phyloP scores from a whole-genome alignment of 2,329 filamentous ascomycete species.

The Thielaviopsis euricoi region DNA sequence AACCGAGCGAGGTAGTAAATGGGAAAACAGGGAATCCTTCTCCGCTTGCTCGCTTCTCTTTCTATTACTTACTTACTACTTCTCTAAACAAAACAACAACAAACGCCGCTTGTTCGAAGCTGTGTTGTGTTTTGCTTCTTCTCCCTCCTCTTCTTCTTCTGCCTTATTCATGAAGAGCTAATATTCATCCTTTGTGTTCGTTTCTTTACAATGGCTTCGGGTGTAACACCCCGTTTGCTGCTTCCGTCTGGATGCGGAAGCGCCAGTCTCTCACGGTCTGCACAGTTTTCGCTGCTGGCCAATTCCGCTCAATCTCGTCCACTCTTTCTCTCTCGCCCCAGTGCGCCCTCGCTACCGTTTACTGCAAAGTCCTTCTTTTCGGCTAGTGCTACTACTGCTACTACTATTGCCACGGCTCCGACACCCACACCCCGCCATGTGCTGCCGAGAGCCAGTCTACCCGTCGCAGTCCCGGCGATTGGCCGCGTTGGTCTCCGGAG shows the following conservation, averaged over 20 bases:
- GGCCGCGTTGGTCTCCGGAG: neutral
- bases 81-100: neutral
- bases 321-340: neutral
- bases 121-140: too few relatives aligned
- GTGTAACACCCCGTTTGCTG: constrained; percentile 32
- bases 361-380: neutral
- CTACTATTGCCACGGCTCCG: neutral
- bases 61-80: too few relatives aligned
- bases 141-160: neutral
- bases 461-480: neutral
- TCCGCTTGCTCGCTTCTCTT: too few relatives aligned
- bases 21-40: constrained; percentile 7
- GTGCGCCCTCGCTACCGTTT: neutral
- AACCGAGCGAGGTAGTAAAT: constrained; percentile 6
- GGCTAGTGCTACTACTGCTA: too few relatives aligned
- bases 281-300: neutral
- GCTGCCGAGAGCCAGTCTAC: neutral
- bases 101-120: too few relatives aligned
- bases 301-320: neutral
- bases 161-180: constrained; percentile 1
- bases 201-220: constrained; percentile 30
- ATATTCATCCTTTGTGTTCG: constrained; percentile 1
- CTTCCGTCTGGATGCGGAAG: constrained; percentile 20
- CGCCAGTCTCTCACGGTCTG: neutral
- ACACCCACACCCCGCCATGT: too few relatives aligned